phyloP scores from a whole-genome alignment of 2,329 filamentous ascomycete genomes.

The Cladorrhinum sp. region DNA sequence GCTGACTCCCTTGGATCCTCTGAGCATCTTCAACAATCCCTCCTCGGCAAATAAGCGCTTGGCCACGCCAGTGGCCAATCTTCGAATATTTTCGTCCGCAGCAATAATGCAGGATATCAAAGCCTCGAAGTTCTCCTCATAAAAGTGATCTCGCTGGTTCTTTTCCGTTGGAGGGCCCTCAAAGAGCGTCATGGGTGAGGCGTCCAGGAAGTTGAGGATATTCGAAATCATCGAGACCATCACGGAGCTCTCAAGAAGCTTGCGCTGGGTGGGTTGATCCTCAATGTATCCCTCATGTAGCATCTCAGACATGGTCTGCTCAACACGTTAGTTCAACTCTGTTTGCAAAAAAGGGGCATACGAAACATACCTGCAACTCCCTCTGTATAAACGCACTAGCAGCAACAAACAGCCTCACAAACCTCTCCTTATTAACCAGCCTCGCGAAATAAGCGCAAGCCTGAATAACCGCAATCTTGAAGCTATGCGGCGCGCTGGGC shows the following conservation, averaged over 20 bases:
- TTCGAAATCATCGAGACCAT: constrained; percentile 46
- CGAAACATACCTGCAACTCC: constrained; percentile 51
- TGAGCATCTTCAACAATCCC: constrained; percentile 36
- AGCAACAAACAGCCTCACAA: constrained; percentile 53
- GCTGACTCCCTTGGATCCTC: constrained; percentile 36
- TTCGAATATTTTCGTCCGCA: constrained; percentile 47
- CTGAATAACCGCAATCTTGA: constrained; percentile 62
- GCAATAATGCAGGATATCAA: constrained; percentile 56
- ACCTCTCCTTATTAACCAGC: constrained; percentile 45
- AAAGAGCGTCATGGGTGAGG: constrained; percentile 50
- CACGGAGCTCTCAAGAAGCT: constrained; percentile 38
- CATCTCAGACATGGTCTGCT: constrained; percentile 39
- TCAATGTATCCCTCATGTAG: constrained; percentile 39
- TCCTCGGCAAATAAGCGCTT: constrained; percentile 46
- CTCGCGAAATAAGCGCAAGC: constrained; percentile 62
- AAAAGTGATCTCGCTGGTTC: constrained; percentile 38
- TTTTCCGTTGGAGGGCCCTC: constrained; percentile 37
- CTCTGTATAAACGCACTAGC: constrained; percentile 55
- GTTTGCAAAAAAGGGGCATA: background rate
- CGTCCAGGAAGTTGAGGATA: constrained; percentile 57
- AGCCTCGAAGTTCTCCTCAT: constrained; percentile 47
- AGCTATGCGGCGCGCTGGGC: constrained; percentile 53
- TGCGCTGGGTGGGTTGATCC: constrained; percentile 40
- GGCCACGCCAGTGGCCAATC: constrained; percentile 46
- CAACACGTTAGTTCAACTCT: background rate